These are phyloP conservation scores for Aegilops sharonensis DNA, from an alignment of 176 grass and related monocot species.

Conservation along the genomic window DNA sequence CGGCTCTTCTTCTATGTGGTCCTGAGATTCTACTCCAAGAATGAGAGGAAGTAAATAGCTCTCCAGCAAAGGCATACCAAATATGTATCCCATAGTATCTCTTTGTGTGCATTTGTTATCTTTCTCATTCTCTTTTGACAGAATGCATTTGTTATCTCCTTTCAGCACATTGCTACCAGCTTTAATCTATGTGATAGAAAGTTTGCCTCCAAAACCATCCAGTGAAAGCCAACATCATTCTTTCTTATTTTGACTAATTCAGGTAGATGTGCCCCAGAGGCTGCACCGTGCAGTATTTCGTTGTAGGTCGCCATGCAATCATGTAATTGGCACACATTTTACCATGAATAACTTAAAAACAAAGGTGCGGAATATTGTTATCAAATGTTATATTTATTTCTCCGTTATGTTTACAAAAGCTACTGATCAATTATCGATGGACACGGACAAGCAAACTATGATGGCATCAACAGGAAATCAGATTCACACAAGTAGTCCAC, in stretches of 20 bases:
- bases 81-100: slow-evolving; percentile 6
- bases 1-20: slow-evolving; percentile 74
- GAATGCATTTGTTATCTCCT: slow-evolving; percentile 11
- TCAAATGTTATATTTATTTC: neutral
- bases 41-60: slow-evolving; percentile 58
- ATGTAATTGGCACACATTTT: neutral
- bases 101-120: slow-evolving; percentile 12
- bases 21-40: slow-evolving; percentile 77
- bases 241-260: neutral
- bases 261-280: neutral
- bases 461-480: neutral
- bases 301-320: too few relatives aligned
- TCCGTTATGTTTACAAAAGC: neutral
- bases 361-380: neutral
- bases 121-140: neutral
- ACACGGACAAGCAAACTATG: neutral
- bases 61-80: neutral
- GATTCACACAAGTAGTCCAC: neutral
- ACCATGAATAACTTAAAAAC: neutral
- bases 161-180: neutral
- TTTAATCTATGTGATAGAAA: slow-evolving; percentile 10
- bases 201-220: slow-evolving; percentile 19
- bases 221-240: neutral
- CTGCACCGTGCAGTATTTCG: neutral
- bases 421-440: neutral